These are phyloP conservation scores for Cladosporium austrohemisphaericum DNA, from an alignment of 2,329 filamentous ascomycete species.

Conservation along the genomic window DNA sequence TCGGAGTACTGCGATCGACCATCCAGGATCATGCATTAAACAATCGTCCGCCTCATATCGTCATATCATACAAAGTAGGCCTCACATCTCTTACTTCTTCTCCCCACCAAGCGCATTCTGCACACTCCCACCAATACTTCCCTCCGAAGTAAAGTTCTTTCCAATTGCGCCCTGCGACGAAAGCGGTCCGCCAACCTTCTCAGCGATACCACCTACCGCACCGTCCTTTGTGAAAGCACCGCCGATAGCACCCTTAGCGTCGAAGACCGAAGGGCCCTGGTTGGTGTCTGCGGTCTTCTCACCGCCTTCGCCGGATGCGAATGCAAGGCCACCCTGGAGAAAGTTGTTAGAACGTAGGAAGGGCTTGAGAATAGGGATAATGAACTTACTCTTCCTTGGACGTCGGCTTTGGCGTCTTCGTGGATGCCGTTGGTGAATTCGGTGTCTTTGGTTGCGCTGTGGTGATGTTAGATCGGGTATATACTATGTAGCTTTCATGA, in stretches of 20 bases:
- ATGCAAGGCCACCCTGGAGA: too few relatives aligned
- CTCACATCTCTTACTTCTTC: slow-evolving; percentile 15
- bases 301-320: too few relatives aligned
- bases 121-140: slow-evolving; percentile 35
- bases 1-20: neutral
- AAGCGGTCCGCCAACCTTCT: slow-evolving; percentile 39
- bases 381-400: slow-evolving; percentile 17
- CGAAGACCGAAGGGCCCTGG: slow-evolving; percentile 25
- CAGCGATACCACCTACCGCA: slow-evolving; percentile 34
- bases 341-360: neutral
- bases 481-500: neutral
- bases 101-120: slow-evolving; percentile 34
- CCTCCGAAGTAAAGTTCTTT: slow-evolving; percentile 37
- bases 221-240: slow-evolving; percentile 36
- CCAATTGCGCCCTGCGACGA: slow-evolving; percentile 35
- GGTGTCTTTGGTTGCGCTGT: slow-evolving; percentile 17
- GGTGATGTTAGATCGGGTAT: neutral
- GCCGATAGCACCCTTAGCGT: slow-evolving; percentile 33
- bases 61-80: slow-evolving; percentile 12
- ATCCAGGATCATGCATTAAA: neutral
- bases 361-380: neutral
- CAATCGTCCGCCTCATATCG: neutral
- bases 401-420: slow-evolving; percentile 23
- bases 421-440: slow-evolving; percentile 25
- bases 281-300: slow-evolving; percentile 25